Conservation (phyloP, 176 grass and related monocot species). For the Poa annua region DNA sequence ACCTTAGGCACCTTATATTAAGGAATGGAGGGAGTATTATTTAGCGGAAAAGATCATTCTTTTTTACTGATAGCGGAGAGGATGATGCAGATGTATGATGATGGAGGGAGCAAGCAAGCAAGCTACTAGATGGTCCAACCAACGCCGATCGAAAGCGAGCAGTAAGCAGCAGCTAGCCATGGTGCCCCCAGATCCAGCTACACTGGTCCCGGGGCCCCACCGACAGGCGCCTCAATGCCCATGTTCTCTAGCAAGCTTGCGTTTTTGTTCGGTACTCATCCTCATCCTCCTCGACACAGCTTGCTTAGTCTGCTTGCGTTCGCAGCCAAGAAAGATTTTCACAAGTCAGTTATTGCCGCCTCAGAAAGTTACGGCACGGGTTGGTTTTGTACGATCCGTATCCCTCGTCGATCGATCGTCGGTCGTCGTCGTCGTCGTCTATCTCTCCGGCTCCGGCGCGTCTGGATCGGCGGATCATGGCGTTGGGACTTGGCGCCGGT, state of each 20-base stretch:
- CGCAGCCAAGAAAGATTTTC: not conserved
- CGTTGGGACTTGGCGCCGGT: constrained; percentile 43
- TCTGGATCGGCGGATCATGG: constrained; percentile 21
- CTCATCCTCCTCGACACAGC: not conserved
- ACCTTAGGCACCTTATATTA: too few species aligned
- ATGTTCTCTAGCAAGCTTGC: constrained; percentile 30
- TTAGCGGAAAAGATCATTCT: too few species aligned
- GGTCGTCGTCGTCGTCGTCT: not conserved
- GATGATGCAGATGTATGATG: not conserved
- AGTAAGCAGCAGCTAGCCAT: constrained; percentile 1
- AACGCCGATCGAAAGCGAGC: not conserved
- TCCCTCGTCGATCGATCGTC: not conserved
- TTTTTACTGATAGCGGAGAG: too few species aligned
- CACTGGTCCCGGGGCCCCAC: constrained; percentile 54
- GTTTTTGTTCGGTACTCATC: constrained; percentile 39
- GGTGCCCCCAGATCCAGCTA: constrained; percentile 57
- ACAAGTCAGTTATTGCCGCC: not conserved
- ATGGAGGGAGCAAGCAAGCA: not conserved
- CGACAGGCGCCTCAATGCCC: constrained; percentile 41
- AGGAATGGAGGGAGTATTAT: too few species aligned
- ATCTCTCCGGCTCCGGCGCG: not conserved
- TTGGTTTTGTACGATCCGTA: not conserved
- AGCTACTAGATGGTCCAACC: not conserved
- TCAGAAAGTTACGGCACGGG: constrained; percentile 2
- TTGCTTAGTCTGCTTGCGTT: constrained; percentile 11